Base-by-base conservation (phyloP, 2,329 filamentous ascomycete species). In the Hymenotorrendiella dingleyae region DNA sequence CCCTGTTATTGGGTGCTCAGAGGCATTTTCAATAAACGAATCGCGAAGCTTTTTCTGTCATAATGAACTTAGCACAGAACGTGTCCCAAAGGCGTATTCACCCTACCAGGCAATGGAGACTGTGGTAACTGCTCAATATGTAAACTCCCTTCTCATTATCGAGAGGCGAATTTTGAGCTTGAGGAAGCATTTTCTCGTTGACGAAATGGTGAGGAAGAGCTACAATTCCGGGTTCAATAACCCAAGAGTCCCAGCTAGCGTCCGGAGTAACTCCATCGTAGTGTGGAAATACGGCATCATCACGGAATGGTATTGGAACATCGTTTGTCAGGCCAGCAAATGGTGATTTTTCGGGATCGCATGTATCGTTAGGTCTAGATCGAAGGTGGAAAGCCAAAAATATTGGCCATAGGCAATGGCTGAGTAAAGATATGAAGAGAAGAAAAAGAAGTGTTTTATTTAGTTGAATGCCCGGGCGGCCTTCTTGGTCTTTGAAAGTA, bases 161-260 rank as follows among this genome's bases (percentile, higher is more conserved):
- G 4, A 23, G 21, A 5, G 34, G 34, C 20, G 20, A 36, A 4
- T 36, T 16, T 22, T 36, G 17, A 23, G 34, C 21, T 24, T 26
- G 34, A 11, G 34, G 34, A n/a, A 36, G 34, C 34, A 36, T 36
- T 23, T 36, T 36, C 14, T 14, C 19, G 20, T 36, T 36, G 6
- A 36, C 34, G 8, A 4, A 36, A 14, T 26, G 8, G 21, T 36
- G 34, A 26, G 34, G 34, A 10, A 36, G 14, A 36, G 34, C 34
- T n/a, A 36, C 34, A 23, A 36, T 36, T 6, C 34, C 34, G 8
- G 34, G 34, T 8, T 36, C 34, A 23, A 36, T 16, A 36, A 36
- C 34, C 34, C 34, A 36, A 23, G 4, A 6, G 24, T 36, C 34
- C 34, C 34, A 36, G n/a, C 19, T 26, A 6, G 34, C 34, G 24